Evolutionary conservation across 139 green algal species (phyloP), one percentile per base, ranked within the genome.

Genomic region (Chlorella sp.): DNA sequence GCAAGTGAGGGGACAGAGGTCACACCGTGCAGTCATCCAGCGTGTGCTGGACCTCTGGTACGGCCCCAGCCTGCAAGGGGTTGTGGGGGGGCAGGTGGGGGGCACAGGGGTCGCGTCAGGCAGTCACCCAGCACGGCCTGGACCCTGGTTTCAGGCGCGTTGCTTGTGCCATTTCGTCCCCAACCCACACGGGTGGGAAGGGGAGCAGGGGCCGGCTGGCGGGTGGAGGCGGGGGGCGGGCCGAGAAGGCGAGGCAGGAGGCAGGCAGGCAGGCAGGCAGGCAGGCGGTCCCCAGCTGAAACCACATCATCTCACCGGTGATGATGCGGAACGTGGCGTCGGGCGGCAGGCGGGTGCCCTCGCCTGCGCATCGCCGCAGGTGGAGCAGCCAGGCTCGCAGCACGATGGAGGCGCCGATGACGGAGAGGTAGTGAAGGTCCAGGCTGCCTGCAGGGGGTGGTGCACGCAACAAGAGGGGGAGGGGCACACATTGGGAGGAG

Each of bases 351-450:
- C 39, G 40, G 22, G 39, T 18, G 1, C 81, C 80, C 26, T 81
- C 21, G 69, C 64, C 34, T 26, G 48, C 88, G 48, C 40, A 14
- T 36, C 81, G 53, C 83, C 69, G 78, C 19, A 91, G 90, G 39
- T 83, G 18, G 77, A 93, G 85, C 79, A 93, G 69, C 90, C 90
- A 93, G n/a, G 69, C 87, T 68, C 90, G 86, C 81, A 93, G 69
- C 64, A 91, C 79, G 36, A 88, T 64, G 57, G 28, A 4, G 7
- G 81, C 81, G 60, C 86, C 87, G 32, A 36, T 37, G 32, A 83
- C 79, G 7, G 87, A 89, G 32, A 90, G 64, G 66, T 39, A 69
- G 81, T 93, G 90, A 11, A 93, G 84, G 81, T 93, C 90, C 24
- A 93, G 77, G 30, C 53, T n/a, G 78, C 26, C 87, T 90, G 87